phyloP scores from a whole-genome alignment of 2,329 filamentous ascomycete genomes.

The Tolypocladium album region DNA sequence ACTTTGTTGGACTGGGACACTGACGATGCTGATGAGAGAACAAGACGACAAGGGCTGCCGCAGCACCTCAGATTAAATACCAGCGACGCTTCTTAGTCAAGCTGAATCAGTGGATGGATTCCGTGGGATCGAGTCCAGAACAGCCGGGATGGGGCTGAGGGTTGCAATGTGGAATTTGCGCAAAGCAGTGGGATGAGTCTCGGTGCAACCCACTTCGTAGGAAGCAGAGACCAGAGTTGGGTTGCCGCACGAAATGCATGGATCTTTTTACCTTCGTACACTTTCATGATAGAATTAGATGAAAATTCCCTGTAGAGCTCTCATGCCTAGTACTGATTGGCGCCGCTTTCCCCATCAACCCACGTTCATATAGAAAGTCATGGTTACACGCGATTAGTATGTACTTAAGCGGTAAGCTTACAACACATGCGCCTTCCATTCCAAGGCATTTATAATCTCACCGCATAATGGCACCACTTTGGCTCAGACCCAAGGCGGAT shows the following conservation, averaged over 20 bases:
- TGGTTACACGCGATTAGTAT: not conserved
- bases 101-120: not conserved
- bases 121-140: not conserved
- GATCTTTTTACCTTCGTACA: not conserved
- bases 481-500: not conserved
- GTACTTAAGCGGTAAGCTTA: not conserved
- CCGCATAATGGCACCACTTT: not conserved
- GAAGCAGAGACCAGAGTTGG: not conserved
- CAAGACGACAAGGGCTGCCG: not conserved
- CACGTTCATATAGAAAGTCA: not conserved
- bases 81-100: too few relatives aligned
- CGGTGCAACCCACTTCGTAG: not conserved
- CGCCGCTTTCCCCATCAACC: not conserved
- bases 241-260: not conserved
- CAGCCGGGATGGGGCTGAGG: not conserved
- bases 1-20: not conserved
- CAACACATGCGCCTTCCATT: not conserved
- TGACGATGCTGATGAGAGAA: not conserved
- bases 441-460: not conserved
- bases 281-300: not conserved
- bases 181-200: not conserved
- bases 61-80: not conserved
- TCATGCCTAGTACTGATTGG: not conserved
- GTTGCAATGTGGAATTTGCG: not conserved
- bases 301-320: not conserved